These are phyloP conservation scores for Quercus phellos DNA, from an alignment of 331 rosid species.

Conservation along the genomic window DNA sequence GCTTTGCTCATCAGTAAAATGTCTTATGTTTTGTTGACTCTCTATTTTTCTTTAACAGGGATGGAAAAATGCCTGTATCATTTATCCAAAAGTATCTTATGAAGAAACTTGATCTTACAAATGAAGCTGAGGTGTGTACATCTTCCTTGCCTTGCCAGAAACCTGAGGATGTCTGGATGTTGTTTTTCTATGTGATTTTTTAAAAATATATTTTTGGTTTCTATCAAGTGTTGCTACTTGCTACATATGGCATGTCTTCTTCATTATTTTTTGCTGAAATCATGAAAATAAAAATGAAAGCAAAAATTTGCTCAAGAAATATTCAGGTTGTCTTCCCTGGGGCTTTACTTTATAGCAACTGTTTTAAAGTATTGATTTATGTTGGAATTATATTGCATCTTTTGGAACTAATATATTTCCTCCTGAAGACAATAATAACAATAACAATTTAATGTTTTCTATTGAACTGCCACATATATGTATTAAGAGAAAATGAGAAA, in stretches of 20 bases:
- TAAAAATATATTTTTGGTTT: neutral
- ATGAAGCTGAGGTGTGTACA: slow-evolving; percentile 79
- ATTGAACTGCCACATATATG: neutral
- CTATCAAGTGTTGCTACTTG: neutral
- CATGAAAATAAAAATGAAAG: neutral
- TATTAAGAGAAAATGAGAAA: neutral
- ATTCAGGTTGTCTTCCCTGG: neutral
- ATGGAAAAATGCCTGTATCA: slow-evolving; percentile 79
- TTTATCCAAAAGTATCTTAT: slow-evolving; percentile 84
- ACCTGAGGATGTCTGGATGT: neutral
- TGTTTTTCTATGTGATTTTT: neutral
- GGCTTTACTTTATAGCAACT: neutral
- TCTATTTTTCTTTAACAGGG: slow-evolving; percentile 43
- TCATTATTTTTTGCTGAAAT: neutral
- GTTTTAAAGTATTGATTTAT: neutral
- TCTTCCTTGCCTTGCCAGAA: slow-evolving; percentile 4
- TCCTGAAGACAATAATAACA: too few species aligned
- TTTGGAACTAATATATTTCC: neutral
- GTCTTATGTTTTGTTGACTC: slow-evolving; percentile 7
- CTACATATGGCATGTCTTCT: neutral
- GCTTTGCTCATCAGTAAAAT: neutral
- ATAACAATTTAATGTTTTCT: neutral
- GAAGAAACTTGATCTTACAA: slow-evolving; percentile 75
- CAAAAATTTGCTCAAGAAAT: neutral
- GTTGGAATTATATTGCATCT: neutral